These are phyloP conservation scores for Pythium rishiriense DNA, from an alignment of 352 stramenopile species.

Conservation along the genomic window DNA sequence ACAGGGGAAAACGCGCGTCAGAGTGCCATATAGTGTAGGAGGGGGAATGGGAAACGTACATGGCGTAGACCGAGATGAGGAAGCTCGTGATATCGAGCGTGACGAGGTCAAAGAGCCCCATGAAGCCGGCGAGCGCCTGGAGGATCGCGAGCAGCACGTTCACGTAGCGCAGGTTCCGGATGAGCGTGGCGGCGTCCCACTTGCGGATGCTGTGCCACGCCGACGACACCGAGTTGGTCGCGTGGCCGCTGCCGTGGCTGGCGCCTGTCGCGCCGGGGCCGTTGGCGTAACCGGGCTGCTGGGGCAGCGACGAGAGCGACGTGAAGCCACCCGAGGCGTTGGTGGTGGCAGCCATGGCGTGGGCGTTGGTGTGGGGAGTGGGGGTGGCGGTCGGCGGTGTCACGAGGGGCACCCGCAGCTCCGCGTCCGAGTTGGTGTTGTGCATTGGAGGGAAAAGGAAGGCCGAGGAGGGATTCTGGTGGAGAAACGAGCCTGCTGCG, in stretches of 20 bases:
- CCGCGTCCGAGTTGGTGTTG: conserved; percentile 20
- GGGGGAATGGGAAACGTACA: conserved; percentile 41
- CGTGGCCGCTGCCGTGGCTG: conserved; percentile 8
- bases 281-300: conserved; percentile 19
- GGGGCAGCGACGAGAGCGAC: conserved; percentile 28
- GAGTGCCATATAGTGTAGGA: not conserved
- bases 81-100: conserved; percentile 87
- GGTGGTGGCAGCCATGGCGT: conserved; percentile 1
- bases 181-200: conserved; percentile 67
- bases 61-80: conserved; percentile 84
- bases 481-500: conserved; percentile 9
- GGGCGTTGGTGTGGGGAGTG: not conserved
- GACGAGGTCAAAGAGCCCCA: conserved; percentile 85
- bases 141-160: conserved; percentile 82
- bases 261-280: not conserved
- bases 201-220: conserved; percentile 43
- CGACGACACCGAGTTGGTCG: conserved; percentile 19
- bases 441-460: conserved; percentile 9
- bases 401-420: conserved; percentile 25
- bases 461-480: conserved; percentile 4
- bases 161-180: conserved; percentile 81
- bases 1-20: not conserved
- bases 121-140: conserved; percentile 78
- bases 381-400: conserved; percentile 1
- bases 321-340: conserved; percentile 27